phyloP scores from a whole-genome alignment of 2,329 filamentous ascomycete species.

The Leptographium flavum region DNA sequence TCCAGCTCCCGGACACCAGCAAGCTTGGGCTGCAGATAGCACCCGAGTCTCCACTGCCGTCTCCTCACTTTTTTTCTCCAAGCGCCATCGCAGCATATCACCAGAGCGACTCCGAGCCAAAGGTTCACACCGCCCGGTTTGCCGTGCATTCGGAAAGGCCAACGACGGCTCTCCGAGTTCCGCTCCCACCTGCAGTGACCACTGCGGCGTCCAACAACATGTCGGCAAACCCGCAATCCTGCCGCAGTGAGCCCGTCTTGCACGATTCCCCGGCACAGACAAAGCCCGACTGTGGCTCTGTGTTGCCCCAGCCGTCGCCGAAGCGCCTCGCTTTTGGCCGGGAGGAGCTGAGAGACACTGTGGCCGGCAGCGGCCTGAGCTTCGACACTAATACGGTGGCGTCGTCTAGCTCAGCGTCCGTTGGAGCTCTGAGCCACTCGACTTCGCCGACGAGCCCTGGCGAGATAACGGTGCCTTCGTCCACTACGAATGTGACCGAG shows the following conservation, averaged over 20 bases:
- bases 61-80: slow-evolving; percentile 20
- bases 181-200: slow-evolving; percentile 17
- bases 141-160: slow-evolving; percentile 30
- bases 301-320: background rate
- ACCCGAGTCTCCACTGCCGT: background rate
- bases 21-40: background rate
- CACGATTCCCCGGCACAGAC: background rate
- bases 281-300: background rate
- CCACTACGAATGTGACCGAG: background rate
- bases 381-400: slow-evolving; percentile 27
- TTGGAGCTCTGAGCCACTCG: slow-evolving; percentile 27
- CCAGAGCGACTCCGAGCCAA: slow-evolving; percentile 29
- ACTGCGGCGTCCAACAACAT: background rate
- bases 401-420: slow-evolving; percentile 38
- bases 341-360: slow-evolving; percentile 2
- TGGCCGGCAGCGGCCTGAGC: background rate
- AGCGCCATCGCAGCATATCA: slow-evolving; percentile 26
- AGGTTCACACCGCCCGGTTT: slow-evolving; percentile 23
- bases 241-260: background rate
- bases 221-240: background rate
- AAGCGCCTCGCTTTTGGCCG: background rate
- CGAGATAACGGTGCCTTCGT: slow-evolving; percentile 27
- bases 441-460: slow-evolving; percentile 40
- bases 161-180: slow-evolving; percentile 30
- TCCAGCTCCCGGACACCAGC: slow-evolving; percentile 20